Percentiles rank a stretch among this genome's conserved stretches.
phyloP scores from a whole-genome alignment of 257 asterid species.

The Solanum neorickii region DNA sequence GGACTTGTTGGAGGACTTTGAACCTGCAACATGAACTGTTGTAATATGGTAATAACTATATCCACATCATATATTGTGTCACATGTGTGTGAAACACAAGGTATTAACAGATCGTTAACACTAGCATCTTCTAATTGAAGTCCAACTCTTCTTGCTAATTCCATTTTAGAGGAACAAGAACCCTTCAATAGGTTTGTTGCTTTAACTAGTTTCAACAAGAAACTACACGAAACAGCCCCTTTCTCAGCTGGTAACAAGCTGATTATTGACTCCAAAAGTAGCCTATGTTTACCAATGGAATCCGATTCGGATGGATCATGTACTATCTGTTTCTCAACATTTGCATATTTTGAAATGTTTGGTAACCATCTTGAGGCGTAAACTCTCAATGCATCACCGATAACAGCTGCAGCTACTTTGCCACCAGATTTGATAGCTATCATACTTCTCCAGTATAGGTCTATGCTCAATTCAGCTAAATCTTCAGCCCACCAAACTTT shows the following conservation, averaged over 20 bases:
- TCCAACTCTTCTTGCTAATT: slow-evolving; percentile 48
- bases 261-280: slow-evolving; percentile 67
- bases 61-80: slow-evolving; percentile 50
- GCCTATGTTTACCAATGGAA: slow-evolving; percentile 37
- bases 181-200: slow-evolving; percentile 62
- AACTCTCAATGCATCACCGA: slow-evolving; percentile 66
- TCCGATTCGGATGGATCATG: slow-evolving; percentile 3
- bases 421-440: slow-evolving; percentile 69
- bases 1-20: slow-evolving; percentile 87
- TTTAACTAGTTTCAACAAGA: slow-evolving; percentile 61
- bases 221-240: slow-evolving; percentile 67
- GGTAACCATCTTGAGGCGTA: slow-evolving; percentile 77
- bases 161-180: slow-evolving; percentile 59
- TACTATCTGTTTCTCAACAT: slow-evolving; percentile 10
- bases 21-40: slow-evolving; percentile 62
- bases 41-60: slow-evolving; percentile 42
- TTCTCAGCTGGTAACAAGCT: slow-evolving; percentile 69
- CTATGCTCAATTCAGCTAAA: slow-evolving; percentile 65
- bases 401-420: slow-evolving; percentile 38
- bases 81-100: slow-evolving; percentile 22
- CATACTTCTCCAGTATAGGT: slow-evolving; percentile 87
- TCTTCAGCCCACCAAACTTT: slow-evolving; percentile 93
- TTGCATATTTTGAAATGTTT: slow-evolving; percentile 25
- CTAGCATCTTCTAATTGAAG: slow-evolving; percentile 75
- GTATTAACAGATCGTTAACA: slow-evolving; percentile 54